Percentiles rank a stretch among this genome's conserved stretches.
phyloP scores from a whole-genome alignment of 192 early-diverging fungal genomes.

The Coemansia sp. region DNA sequence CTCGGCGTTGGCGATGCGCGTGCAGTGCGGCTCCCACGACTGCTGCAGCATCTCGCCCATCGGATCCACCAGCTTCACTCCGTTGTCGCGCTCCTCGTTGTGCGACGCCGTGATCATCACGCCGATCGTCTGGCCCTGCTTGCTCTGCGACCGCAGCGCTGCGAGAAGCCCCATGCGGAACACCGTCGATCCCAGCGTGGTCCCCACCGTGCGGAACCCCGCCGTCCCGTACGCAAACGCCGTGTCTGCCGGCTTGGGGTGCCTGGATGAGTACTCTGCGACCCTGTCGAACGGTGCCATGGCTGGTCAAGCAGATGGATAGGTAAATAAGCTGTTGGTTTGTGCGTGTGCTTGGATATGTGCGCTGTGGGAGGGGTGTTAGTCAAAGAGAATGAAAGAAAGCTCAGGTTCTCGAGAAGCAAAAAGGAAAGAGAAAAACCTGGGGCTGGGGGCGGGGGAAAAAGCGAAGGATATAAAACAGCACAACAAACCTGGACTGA shows the following conservation, averaged over 20 bases:
- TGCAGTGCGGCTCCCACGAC: conserved; percentile 93
- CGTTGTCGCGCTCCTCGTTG: conserved; percentile 97
- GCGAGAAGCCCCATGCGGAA: conserved; percentile 92
- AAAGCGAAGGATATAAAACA: not conserved
- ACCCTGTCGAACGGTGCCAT: conserved; percentile 39
- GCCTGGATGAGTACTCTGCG: conserved; percentile 58
- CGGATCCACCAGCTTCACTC: conserved; percentile 97
- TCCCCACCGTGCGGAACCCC: conserved; percentile 92
- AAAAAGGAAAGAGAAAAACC: too few relatives aligned
- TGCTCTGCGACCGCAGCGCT: conserved; percentile 84
- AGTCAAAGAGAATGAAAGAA: too few relatives aligned
- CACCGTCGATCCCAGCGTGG: conserved; percentile 87
- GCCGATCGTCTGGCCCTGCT: conserved; percentile 83
- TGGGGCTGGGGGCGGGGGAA: not conserved
- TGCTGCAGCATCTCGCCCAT: conserved; percentile 98
- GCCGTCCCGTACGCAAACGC: conserved; percentile 92
- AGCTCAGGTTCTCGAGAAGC: too few relatives aligned
- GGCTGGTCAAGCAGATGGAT: not conserved
- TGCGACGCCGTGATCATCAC: conserved; percentile 99
- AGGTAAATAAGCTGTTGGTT: too few relatives aligned
- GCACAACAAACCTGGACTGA: not conserved
- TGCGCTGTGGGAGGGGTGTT: too few relatives aligned
- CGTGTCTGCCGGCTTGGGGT: conserved; percentile 66
- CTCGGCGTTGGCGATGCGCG: conserved; percentile 82
- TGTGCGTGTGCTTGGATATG: too few relatives aligned